Conservation (phyloP, 2,329 filamentous ascomycete species). For the Pseudomassariella vexata region DNA sequence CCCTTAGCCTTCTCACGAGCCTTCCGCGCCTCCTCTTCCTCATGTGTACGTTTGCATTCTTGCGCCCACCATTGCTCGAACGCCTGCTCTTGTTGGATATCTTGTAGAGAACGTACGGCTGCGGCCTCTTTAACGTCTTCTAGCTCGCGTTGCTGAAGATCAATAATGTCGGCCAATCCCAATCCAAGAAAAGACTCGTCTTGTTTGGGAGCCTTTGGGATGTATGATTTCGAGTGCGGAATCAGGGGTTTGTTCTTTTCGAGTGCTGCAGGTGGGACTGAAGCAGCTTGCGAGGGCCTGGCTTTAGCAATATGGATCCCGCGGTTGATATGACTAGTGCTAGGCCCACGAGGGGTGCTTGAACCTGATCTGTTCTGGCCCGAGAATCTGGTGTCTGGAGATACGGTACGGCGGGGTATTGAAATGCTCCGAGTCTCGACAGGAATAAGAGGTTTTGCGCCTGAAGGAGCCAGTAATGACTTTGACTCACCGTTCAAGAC, state of each 20-base stretch:
- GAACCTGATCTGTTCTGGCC: constrained; percentile 39
- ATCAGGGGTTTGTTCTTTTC: constrained; percentile 36
- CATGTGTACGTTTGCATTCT: constrained; percentile 67
- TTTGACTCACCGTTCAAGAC: constrained; percentile 31
- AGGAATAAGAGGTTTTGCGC: constrained; percentile 36
- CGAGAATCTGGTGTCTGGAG: constrained; percentile 57
- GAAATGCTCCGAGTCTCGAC: constrained; percentile 33
- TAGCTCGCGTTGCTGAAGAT: constrained; percentile 80
- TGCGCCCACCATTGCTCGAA: constrained; percentile 97
- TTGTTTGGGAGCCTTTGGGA: constrained; percentile 47
- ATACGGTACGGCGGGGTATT: constrained; percentile 44
- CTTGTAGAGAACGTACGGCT: constrained; percentile 82
- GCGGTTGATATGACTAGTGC: constrained; percentile 9
- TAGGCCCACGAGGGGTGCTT: constrained; percentile 8
- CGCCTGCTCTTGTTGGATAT: constrained; percentile 94
- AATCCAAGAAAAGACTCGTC: constrained; percentile 61
- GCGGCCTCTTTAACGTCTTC: constrained; percentile 75
- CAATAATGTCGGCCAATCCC: constrained; percentile 83
- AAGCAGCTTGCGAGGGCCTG: constrained; percentile 12
- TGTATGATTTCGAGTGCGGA: constrained; percentile 58
- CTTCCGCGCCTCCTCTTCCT: constrained; percentile 46
- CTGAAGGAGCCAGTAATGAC: constrained; percentile 21
- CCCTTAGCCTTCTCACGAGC: constrained; percentile 37
- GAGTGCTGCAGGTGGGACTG: constrained; percentile 22
- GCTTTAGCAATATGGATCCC: constrained; percentile 10